Conservation (phyloP, 495 filamentous ascomycete species). For the Aspergillus taichungensis region DNA sequence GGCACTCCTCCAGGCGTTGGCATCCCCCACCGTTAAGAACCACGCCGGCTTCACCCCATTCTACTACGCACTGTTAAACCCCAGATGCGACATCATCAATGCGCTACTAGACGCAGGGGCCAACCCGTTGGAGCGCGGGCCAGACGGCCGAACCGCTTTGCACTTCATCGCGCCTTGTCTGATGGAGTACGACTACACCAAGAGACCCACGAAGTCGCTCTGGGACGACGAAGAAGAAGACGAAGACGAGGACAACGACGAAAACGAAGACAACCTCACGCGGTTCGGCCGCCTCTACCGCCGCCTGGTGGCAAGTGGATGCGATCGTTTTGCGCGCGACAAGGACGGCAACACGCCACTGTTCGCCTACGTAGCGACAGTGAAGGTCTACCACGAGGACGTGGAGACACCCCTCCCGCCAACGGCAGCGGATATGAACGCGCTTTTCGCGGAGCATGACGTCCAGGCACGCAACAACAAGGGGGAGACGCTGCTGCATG, state of each 20-base stretch:
- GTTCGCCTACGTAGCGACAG: conserved; percentile 12
- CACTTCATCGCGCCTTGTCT: not conserved
- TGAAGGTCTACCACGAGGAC: not conserved
- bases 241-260: not conserved
- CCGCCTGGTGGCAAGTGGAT: conserved; percentile 9
- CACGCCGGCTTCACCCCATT: conserved; percentile 4
- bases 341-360: conserved; percentile 21
- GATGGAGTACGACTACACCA: not conserved
- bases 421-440: not conserved
- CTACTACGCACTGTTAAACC: conserved; percentile 3
- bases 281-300: conserved; percentile 3
- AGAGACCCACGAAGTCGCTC: not conserved
- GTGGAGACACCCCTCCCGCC: not conserved
- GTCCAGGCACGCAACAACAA: conserved; percentile 7
- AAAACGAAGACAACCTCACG: not conserved
- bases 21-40: not conserved
- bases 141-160: not conserved
- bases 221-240: not conserved
- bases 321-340: conserved; percentile 10
- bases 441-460: conserved; percentile 1
- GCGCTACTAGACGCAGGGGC: not conserved
- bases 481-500: conserved; percentile 12
- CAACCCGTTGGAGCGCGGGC: not conserved
- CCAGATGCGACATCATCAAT: not conserved
- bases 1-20: not conserved